Base-by-base conservation (phyloP, 192 early-diverging fungal genomes). In the Phlyctochytrium planicorne region DNA sequence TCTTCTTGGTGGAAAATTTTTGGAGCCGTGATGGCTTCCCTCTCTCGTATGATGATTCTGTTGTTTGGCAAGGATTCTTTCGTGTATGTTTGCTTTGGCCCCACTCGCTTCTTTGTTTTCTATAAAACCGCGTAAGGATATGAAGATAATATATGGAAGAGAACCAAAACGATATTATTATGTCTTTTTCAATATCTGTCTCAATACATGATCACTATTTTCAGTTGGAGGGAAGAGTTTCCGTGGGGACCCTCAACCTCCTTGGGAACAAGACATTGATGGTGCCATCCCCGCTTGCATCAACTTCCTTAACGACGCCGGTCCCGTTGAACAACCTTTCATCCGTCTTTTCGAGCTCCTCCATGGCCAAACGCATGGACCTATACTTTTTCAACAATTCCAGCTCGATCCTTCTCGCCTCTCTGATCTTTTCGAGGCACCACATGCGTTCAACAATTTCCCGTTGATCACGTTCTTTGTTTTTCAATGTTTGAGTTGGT, bases 331-430 rank as follows among this genome's bases (percentile, higher is more conserved):
- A 84, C 30, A 84, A 63, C 25, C 74, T 12, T 27, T 35, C 32
- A 50, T 84, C 79, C 35, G 70, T 69, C 40, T 56, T 67, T 64
- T 84, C 68, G 30, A 84, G 64, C 60, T 78, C 73, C 65, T 77
- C 77, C 76, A 80, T 84, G 23, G 82, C 82, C 52, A 33, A 29
- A 30, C 77, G 71, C 75, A 84, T 80, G 25, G 63, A 55, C 29
- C 57, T 34, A 60, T 80, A 84, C 65, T 76, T 77, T 3, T 32
- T 52, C 27, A 69, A 61, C 52, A 84, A 24, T 17, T 72, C 67
- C 33, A 52, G 65, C 24, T 76, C 71, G 56, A 65, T 67, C 30
- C 63, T 59, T 20, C 53, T 62, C 1, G 74, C 77, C 64, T 84
- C 82, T 56, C 60, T 55, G 55, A 66, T 35, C 71, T 75, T 77